These are phyloP conservation scores for Rhizophlyctis rosea DNA, from an alignment of 192 early-diverging fungal genomes.

Conservation along the genomic window DNA sequence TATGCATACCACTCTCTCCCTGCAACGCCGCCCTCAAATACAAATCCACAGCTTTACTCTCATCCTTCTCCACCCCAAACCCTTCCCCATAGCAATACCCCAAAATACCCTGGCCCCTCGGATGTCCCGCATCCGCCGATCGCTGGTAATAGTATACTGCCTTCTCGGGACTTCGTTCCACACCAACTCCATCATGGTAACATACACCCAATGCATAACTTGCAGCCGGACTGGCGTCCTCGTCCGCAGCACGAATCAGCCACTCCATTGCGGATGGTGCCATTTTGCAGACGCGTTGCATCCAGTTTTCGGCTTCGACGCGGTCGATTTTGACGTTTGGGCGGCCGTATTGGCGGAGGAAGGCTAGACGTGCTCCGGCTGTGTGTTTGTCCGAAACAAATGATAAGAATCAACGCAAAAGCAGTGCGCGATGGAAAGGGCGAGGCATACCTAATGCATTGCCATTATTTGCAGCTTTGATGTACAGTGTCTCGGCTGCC, in stretches of 20 bases:
- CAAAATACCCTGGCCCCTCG: constrained; percentile 60
- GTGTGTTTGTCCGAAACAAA: not conserved
- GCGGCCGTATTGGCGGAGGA: constrained; percentile 76
- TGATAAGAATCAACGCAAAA: not conserved
- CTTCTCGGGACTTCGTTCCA: constrained; percentile 53
- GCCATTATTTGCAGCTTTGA: constrained; percentile 56
- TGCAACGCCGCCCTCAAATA: constrained; percentile 47
- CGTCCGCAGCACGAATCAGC: constrained; percentile 59
- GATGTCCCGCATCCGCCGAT: constrained; percentile 47
- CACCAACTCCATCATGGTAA: constrained; percentile 79
- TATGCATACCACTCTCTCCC: constrained; percentile 51
- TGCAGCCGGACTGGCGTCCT: constrained; percentile 54
- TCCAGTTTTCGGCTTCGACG: constrained; percentile 77
- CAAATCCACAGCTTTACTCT: constrained; percentile 54
- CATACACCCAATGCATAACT: constrained; percentile 77
- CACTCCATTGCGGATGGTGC: constrained; percentile 60
- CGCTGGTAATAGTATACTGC: constrained; percentile 71
- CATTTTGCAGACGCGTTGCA: constrained; percentile 53
- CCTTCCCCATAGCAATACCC: constrained; percentile 88
- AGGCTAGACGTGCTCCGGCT: constrained; percentile 67
- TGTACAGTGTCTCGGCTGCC: constrained; percentile 63
- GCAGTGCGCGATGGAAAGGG: not conserved
- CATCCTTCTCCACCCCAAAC: constrained; percentile 70
- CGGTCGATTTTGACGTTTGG: constrained; percentile 75
- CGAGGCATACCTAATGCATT: constrained; percentile 48